phyloP scores from a whole-genome alignment of 148 eudicot genomes.

The Silene latifolia region DNA sequence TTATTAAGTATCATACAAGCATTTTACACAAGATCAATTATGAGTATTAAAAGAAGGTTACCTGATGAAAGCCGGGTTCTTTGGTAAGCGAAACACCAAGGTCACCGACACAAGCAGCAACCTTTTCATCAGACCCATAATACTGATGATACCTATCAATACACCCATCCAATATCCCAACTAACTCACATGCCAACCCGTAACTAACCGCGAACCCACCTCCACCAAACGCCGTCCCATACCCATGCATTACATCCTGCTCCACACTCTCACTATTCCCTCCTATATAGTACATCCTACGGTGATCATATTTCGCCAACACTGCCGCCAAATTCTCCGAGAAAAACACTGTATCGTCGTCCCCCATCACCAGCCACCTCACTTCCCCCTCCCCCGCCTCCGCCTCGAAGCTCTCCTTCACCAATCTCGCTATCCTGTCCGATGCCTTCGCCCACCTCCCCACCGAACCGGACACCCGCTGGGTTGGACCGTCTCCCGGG shows the following conservation, averaged over 20 bases:
- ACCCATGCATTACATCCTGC: constrained; percentile 68
- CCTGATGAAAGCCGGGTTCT: constrained; percentile 93
- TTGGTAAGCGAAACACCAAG: constrained; percentile 70
- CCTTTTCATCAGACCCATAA: constrained; percentile 88
- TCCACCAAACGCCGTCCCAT: constrained; percentile 83
- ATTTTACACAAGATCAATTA: no score
- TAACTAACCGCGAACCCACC: constrained; percentile 88
- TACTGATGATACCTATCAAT: constrained; percentile 52
- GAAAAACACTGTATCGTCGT: constrained; percentile 90
- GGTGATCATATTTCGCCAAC: constrained; percentile 60
- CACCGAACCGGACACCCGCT: constrained; percentile 36
- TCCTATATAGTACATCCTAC: constrained; percentile 66
- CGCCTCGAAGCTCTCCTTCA: constrained; percentile 45
- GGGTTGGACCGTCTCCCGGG: background rate
- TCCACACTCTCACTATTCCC: constrained; percentile 83
- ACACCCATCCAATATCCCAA: constrained; percentile 58
- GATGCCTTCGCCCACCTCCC: constrained; percentile 34
- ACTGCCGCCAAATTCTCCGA: constrained; percentile 58
- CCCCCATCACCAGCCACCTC: constrained; percentile 98
- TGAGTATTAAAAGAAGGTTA: no score
- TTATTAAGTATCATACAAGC: no score
- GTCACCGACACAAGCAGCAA: constrained; percentile 74
- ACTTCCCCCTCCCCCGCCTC: constrained; percentile 42
- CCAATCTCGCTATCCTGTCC: constrained; percentile 67
- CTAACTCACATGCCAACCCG: constrained; percentile 52